Base-by-base conservation (phyloP, 176 grass and related monocot species). In the Urochloa ruziziensis region DNA sequence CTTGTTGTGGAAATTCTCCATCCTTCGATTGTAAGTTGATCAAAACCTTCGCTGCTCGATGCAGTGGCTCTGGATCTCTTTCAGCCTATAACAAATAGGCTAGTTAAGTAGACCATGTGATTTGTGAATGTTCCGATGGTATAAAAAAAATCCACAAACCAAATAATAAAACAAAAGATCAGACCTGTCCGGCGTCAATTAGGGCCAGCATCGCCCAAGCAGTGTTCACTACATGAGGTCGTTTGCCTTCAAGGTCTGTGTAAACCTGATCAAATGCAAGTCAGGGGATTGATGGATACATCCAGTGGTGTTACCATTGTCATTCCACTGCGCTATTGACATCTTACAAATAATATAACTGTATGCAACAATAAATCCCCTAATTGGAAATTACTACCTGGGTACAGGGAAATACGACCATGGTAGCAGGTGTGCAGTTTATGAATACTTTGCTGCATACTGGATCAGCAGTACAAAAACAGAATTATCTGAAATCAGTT, bases 1-100 rank as follows among this genome's bases (percentile, higher is more conserved):
- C 94, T 80, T 97, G 94, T 44, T 97, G 94, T 67, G 94, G 92
- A 82, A 97, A 97, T 61, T 97, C 94, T 49, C 94, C 94, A 37
- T 94, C 66, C 42, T 92, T 92, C 53, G n/a, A 82, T 59, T 94
- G 94, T 32, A 97, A 74, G 63, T 97, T 92, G 32, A 97, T 87
- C 73, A 97, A 83, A 70, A 88, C 75, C 66, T 91, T 90, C 1
- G 92, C 92, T 83, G 90, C 92, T 77, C 72, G 85, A 67, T 94
- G 94, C 25, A 97, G 75, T 34, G 94, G 92, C 6, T 28, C 19
- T 65, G 88, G 87, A 67, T 97, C 94, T 87, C 94, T 94, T 18
- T 91, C 83, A 46, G 88, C 92, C 94, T 97, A 74, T 24, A 69
- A 10, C 42, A 78, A 68, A 28, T 29, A 2, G 36, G 6, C 36